These are phyloP conservation scores for Trichoderma reesei DNA, from an alignment of 495 filamentous ascomycete species.

Conservation along the genomic window DNA sequence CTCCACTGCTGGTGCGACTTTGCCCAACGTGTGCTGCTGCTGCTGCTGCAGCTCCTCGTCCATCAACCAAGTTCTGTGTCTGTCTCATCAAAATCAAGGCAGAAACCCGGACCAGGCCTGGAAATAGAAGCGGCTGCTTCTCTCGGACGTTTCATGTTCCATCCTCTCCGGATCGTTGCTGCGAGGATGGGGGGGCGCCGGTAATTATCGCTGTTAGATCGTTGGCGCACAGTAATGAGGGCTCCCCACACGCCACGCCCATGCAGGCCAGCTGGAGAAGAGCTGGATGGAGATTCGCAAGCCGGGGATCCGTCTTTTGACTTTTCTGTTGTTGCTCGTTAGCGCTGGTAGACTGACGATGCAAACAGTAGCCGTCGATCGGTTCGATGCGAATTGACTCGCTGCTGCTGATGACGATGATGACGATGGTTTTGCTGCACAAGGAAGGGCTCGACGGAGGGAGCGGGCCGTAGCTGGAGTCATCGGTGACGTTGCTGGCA, in stretches of 20 bases:
- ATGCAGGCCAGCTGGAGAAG: neutral
- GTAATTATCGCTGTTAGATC: slow-evolving; percentile 1
- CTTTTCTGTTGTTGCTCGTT: no score
- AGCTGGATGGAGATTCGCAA: neutral
- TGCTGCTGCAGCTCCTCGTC: neutral
- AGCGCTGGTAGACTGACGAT: no score
- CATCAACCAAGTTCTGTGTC: neutral
- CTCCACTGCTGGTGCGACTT: slow-evolving; percentile 5
- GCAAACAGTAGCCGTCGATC: no score
- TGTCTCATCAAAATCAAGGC: no score
- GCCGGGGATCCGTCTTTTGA: neutral
- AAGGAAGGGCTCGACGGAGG: no score
- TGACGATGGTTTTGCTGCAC: no score
- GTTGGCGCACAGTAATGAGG: neutral
- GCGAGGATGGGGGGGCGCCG: neutral
- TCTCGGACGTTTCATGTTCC: no score
- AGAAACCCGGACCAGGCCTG: neutral
- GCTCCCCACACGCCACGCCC: slow-evolving; percentile 8
- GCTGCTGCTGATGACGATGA: no score
- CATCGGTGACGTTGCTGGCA: no score
- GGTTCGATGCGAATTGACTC: no score
- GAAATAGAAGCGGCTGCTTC: neutral
- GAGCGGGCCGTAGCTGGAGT: no score
- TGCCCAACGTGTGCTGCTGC: neutral
- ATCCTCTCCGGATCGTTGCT: neutral